Evolutionary conservation across 2,329 filamentous ascomycete species (phyloP).

Genomic region (Lanzia echinophila): DNA sequence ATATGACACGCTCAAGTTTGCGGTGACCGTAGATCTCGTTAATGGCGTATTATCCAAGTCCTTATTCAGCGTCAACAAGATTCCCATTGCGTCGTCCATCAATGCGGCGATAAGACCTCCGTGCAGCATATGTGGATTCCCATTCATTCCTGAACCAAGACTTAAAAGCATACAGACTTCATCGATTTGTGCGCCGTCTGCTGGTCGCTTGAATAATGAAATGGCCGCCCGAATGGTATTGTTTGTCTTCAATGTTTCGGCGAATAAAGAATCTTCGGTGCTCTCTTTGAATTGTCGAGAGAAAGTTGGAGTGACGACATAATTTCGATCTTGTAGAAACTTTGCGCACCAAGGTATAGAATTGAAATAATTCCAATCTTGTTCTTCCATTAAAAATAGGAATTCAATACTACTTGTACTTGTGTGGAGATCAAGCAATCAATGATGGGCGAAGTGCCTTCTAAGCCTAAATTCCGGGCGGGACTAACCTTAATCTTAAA

Average conservation of each 20-base stretch:
- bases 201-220: slow-evolving; percentile 36
- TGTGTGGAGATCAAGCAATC: too few species aligned
- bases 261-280: slow-evolving; percentile 47
- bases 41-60: slow-evolving; percentile 13
- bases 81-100: slow-evolving; percentile 52
- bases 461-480: too few species aligned
- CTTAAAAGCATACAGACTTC: slow-evolving; percentile 20
- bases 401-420: too few species aligned
- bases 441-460: too few species aligned
- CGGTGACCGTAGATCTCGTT: slow-evolving; percentile 36
- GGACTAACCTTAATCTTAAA: too few species aligned
- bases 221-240: slow-evolving; percentile 43
- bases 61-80: slow-evolving; percentile 35
- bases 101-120: slow-evolving; percentile 51
- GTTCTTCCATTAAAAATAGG: slow-evolving; percentile 9
- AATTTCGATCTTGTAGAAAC: slow-evolving; percentile 37
- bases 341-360: slow-evolving; percentile 43
- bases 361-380: slow-evolving; percentile 28
- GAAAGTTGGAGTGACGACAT: slow-evolving; percentile 34
- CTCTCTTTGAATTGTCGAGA: slow-evolving; percentile 34
- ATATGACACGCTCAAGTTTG: slow-evolving; percentile 48
- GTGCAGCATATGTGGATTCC: slow-evolving; percentile 46
- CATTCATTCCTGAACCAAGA: slow-evolving; percentile 47
- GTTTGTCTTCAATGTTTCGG: slow-evolving; percentile 44
- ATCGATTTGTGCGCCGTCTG: slow-evolving; percentile 1